Evolutionary conservation across 2,329 filamentous ascomycete species (phyloP).

Genomic region (Scolecobasidium constrictum): DNA sequence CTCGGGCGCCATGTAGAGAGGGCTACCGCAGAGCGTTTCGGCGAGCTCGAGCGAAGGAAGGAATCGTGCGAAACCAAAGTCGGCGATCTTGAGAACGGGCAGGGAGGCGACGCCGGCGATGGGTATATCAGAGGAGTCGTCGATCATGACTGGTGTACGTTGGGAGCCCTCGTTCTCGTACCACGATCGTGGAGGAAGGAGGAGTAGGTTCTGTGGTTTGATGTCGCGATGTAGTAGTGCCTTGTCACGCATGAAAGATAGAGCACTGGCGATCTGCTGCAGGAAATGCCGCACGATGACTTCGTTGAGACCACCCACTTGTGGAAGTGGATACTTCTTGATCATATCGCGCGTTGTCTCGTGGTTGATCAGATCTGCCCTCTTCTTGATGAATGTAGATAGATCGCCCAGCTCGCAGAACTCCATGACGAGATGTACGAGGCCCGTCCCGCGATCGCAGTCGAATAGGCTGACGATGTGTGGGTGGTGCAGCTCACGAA

Average conservation of each 20-base stretch:
- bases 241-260: slow-evolving; percentile 74
- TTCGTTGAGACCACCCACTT: slow-evolving; percentile 81
- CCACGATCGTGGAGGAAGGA: slow-evolving; percentile 67
- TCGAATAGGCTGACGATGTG: slow-evolving; percentile 96
- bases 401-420: slow-evolving; percentile 94
- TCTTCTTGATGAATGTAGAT: slow-evolving; percentile 91
- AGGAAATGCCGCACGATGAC: slow-evolving; percentile 94
- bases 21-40: slow-evolving; percentile 92
- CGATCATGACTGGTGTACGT: slow-evolving; percentile 63
- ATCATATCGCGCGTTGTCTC: slow-evolving; percentile 83
- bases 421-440: slow-evolving; percentile 98
- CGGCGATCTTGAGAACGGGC: slow-evolving; percentile 93
- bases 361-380: slow-evolving; percentile 68
- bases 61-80: slow-evolving; percentile 96
- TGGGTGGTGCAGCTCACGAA: slow-evolving; percentile 86
- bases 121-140: slow-evolving; percentile 70
- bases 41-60: slow-evolving; percentile 84
- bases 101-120: slow-evolving; percentile 71
- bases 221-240: slow-evolving; percentile 95
- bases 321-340: slow-evolving; percentile 77
- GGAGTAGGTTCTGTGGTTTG: slow-evolving; percentile 89
- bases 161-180: slow-evolving; percentile 54
- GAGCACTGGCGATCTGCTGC: slow-evolving; percentile 84
- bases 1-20: slow-evolving; percentile 97
- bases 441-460: slow-evolving; percentile 73